Evolutionary conservation across 1,284 basidiomycete genomes (phyloP), one percentile per base, ranked within the genome.

Genomic region (Lignosus rhinocerotis): DNA sequence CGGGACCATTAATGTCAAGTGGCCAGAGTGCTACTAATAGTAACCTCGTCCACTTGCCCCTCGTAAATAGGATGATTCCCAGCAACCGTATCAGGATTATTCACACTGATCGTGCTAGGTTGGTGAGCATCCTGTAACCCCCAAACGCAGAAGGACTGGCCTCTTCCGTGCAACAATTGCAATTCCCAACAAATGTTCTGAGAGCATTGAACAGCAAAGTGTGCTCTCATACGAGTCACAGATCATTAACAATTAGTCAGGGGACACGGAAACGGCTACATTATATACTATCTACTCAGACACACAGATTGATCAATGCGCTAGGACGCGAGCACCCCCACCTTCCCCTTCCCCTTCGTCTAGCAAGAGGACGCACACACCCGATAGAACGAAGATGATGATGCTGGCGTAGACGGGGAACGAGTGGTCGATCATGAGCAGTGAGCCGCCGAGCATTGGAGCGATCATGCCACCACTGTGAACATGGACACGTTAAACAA

Each of bases 391-490:
- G 70, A 95, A 93, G 49, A 92, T 80, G 1, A 75, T 80, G 38
- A 90, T 85, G 65, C 90, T 90, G 19, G 83, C 80, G 66, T 93
- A 91, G 38, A 97, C 88, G 0, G 94, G 94, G 55, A 95, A 77
- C 0, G 89, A 84, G 3, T 82, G 78, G 59, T 87, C 80, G 49
- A 94, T 78, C 68, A 84, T 80, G 19, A 97, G 80, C 7, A 97
- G 80, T n/a, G 80, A 70, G 0, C 95, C 95, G 0, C 95, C 94
- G 5, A 92, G 72, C 38, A 97, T 82, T 0, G 95, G 94, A 0
- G 94, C 93, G 36, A 93, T 85, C 83, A 98, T 94, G 1, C 95
- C 95, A 3, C 94, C 90, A 70, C 93, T 95, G 70, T 31, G 6
- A 1, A 54, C 25, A 25, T 25, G 25, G 10, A 51, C 14, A 46